phyloP scores from a whole-genome alignment of 768 basidiomycete genomes.

The Suillus sp. region DNA sequence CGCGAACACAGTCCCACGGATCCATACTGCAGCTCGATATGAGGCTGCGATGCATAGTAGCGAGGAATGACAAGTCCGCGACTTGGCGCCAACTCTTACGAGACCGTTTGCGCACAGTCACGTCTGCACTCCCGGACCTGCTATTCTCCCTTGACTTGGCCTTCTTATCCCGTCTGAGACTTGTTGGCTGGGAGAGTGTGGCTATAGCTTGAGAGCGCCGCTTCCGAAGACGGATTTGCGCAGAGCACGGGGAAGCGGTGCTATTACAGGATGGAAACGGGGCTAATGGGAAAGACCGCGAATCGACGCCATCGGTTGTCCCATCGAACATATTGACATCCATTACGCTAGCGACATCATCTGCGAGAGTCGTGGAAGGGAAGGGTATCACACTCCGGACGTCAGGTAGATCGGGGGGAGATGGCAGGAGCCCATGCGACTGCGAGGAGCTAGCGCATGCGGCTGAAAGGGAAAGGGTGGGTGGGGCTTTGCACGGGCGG shows the following conservation, averaged over 20 bases:
- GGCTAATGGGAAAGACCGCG: slow-evolving; percentile 9
- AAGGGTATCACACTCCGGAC: slow-evolving; percentile 40
- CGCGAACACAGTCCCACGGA: slow-evolving; percentile 21
- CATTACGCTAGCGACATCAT: slow-evolving; percentile 15
- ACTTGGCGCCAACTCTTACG: slow-evolving; percentile 35
- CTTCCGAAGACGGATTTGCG: slow-evolving; percentile 29
- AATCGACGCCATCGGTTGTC: slow-evolving; percentile 16
- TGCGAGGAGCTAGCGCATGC: slow-evolving; percentile 27
- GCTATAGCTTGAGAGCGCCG: slow-evolving; percentile 38
- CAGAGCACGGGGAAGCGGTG: slow-evolving; percentile 12
- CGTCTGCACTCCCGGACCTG: slow-evolving; percentile 8
- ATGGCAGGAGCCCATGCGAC: slow-evolving; percentile 12
- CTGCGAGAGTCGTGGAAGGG: slow-evolving; percentile 31
- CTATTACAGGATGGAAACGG: slow-evolving; percentile 3
- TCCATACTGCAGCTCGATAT: slow-evolving; percentile 1
- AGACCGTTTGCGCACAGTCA: slow-evolving; percentile 29
- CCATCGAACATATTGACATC: slow-evolving; percentile 34
- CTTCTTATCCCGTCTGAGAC: slow-evolving; percentile 10
- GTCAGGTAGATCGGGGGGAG: slow-evolving; percentile 29
- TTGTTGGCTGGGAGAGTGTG: slow-evolving; percentile 24
- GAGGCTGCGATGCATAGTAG: slow-evolving; percentile 39
- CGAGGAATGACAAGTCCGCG: slow-evolving; percentile 40
- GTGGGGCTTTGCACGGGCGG: slow-evolving; percentile 36
- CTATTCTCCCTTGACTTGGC: slow-evolving; percentile 10
- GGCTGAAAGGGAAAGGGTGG: slow-evolving; percentile 42